A percentile compares a stretch with the other conserved stretches of the same genome.
These are phyloP conservation scores for Gossypium raimondii DNA, from an alignment of 345 rosid species.

Conservation along the genomic window DNA sequence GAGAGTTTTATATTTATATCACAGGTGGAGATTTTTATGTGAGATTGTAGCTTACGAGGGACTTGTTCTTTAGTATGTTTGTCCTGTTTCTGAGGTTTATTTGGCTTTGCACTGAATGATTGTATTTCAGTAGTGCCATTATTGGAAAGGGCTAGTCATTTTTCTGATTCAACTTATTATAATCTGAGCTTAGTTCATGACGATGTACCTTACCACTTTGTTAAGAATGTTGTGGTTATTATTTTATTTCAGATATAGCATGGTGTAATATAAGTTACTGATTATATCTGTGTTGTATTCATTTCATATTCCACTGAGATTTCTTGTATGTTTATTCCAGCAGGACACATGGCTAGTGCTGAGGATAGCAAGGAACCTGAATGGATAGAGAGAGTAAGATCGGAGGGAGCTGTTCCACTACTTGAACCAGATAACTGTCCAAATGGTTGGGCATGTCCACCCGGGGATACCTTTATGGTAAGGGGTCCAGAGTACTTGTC, in stretches of 20 bases:
- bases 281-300: neutral
- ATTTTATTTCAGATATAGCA: neutral
- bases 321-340: constrained; percentile 7
- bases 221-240: neutral
- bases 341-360: constrained; percentile 46
- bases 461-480: constrained; percentile 69
- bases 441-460: constrained; percentile 86
- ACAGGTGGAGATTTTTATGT: neutral
- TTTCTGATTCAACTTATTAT: no score
- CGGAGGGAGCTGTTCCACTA: constrained; percentile 74
- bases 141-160: neutral
- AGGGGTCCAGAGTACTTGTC: constrained; percentile 83
- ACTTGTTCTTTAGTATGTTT: neutral
- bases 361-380: constrained; percentile 39
- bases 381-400: constrained; percentile 68
- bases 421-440: constrained; percentile 58
- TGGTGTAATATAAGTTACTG: neutral
- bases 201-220: neutral
- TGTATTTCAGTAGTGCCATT: neutral
- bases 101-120: constrained; percentile 1
- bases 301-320: neutral
- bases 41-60: neutral
- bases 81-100: neutral
- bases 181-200: neutral
- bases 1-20: neutral